Conservation (phyloP, 1,284 basidiomycete genomes). For the Ustilago trichophora region DNA sequence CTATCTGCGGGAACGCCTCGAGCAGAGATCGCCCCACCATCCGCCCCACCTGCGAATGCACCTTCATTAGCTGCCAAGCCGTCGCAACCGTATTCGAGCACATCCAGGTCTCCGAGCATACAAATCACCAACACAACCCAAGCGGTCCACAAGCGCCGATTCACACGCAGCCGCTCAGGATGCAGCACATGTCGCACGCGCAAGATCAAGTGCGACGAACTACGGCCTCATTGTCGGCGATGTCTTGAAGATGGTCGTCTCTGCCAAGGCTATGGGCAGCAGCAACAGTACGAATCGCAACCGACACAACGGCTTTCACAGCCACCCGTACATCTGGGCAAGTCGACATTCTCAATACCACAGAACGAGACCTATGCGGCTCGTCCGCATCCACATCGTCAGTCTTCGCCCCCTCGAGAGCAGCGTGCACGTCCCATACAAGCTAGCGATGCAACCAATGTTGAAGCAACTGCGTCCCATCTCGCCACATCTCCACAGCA, state of each 20-base stretch:
- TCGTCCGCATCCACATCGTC: too few species aligned
- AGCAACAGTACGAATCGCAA: neutral
- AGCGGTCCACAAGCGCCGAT: constrained; percentile 6
- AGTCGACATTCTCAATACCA: too few species aligned
- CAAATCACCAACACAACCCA: neutral
- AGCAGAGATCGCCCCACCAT: too few species aligned
- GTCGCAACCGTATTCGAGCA: neutral
- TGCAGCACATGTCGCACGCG: constrained; percentile 14
- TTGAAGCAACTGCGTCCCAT: too few species aligned
- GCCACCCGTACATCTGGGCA: neutral
- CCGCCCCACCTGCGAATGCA: too few species aligned
- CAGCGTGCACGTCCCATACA: too few species aligned
- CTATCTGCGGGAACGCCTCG: neutral
- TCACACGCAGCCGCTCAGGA: constrained; percentile 10
- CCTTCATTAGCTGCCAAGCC: neutral
- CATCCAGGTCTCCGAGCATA: neutral
- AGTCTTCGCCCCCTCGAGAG: too few species aligned
- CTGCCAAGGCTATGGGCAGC: constrained; percentile 4
- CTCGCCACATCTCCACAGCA: constrained; percentile 7
- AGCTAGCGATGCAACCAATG: neutral
- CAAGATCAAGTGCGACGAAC: constrained; percentile 32
- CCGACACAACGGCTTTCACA: too few species aligned
- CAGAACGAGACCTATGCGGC: too few species aligned
- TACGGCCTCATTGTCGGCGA: constrained; percentile 9
- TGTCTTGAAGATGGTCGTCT: constrained; percentile 6